Base-by-base conservation (phyloP, 805 yeast genomes). In the Candida suzukii region DNA sequence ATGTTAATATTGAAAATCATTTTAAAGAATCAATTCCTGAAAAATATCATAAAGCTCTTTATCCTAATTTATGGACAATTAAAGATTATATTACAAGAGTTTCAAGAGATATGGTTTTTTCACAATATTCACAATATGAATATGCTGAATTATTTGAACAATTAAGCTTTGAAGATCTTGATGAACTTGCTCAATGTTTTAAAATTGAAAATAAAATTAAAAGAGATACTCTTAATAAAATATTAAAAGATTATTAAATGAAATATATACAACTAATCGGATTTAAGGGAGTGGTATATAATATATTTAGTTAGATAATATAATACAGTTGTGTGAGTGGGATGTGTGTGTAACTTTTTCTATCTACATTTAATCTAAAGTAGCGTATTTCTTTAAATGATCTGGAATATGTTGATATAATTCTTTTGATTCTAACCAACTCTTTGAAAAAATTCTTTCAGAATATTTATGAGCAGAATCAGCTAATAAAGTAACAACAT, bases 381-480 rank as follows among this genome's bases (percentile, higher is more conserved):
- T 73, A 39, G 78, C 82, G 60, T 88, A 90, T 61, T 81, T 82
- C 48, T 70, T 73, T 56, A 86, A 71, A 45, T 82, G 69, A 17
- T 76, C 76, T 7, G 96, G 96, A 44, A 88, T 71, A 14, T 74
- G 74, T 17, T 73, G 71, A 52, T 69, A 78, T 43, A 88, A 69
- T 22, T 71, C 73, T 68, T 88, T 88, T 27, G 74, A 63, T 51
- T 83, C 70, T 39, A 88, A 70, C 95, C 96, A 88, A 41, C 68
- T 68, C 58, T 74, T 73, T 50, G 88, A 79, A 64, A 90, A 90
- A 32, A 88, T 66, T 41, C 95, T 68, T 48, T 83, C 90, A 16
- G 88, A 79, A 54, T 90, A 90, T 53, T 90, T 84, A 60, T 88
- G 95, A 32, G 95, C 95, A 20, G 93, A 80, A 58, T 90, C 97